Conservation (phyloP, 2,329 filamentous ascomycete species). For the Whalleya microplaca region DNA sequence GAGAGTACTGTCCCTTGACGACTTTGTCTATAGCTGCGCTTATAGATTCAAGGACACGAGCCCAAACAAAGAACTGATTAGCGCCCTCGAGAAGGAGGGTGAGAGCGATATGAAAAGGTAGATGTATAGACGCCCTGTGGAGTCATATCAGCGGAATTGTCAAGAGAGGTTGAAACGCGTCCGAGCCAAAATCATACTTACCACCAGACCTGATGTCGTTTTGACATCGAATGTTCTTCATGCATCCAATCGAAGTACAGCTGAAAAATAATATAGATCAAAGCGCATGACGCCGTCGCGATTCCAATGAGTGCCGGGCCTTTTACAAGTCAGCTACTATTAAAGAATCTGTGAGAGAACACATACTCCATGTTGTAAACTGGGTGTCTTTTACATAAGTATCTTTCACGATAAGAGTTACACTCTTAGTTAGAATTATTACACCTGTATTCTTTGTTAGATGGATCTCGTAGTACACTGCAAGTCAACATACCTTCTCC, state of each 20-base stretch:
- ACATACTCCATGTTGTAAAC: slow-evolving; percentile 30
- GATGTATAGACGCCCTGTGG: slow-evolving; percentile 55
- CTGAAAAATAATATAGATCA: slow-evolving; percentile 52
- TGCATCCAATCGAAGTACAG: slow-evolving; percentile 66
- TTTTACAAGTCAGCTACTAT: slow-evolving; percentile 25
- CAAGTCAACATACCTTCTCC: slow-evolving; percentile 53
- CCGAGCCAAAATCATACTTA: slow-evolving; percentile 4
- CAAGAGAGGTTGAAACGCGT: background rate
- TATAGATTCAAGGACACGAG: slow-evolving; percentile 37
- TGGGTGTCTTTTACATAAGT: slow-evolving; percentile 44
- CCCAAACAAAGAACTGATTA: slow-evolving; percentile 58
- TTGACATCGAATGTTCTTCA: slow-evolving; percentile 57
- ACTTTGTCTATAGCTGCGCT: slow-evolving; percentile 17
- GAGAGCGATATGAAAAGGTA: slow-evolving; percentile 66
- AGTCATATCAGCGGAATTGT: background rate
- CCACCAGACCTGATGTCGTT: slow-evolving; percentile 61
- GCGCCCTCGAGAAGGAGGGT: slow-evolving; percentile 66
- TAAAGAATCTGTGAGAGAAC: background rate
- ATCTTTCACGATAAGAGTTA: slow-evolving; percentile 53
- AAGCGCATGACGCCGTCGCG: slow-evolving; percentile 43
- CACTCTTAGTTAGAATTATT: slow-evolving; percentile 57
- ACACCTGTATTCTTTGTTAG: slow-evolving; percentile 40
- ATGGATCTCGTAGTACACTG: background rate
- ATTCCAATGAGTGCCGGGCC: slow-evolving; percentile 45
- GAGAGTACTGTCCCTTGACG: background rate